Evolutionary conservation across 371 early-diverging fungal genomes (phyloP).

Genomic region (Mortierella sp.): DNA sequence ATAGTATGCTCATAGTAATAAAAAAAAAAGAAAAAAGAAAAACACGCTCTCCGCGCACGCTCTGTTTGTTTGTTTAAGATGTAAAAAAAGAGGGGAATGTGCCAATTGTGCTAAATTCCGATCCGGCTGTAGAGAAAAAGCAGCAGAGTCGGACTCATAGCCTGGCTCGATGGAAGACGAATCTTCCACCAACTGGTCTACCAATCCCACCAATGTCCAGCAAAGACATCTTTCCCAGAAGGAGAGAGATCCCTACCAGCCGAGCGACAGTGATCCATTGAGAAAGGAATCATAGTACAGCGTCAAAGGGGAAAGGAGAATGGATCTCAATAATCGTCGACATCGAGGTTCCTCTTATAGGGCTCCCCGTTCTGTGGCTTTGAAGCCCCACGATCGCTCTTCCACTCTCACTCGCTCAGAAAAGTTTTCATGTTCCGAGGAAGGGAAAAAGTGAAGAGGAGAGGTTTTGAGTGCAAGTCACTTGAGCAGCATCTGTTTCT

Average conservation of each 20-base stretch:
- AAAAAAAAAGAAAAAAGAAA: no score
- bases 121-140: constrained; percentile 36
- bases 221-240: constrained; percentile 13
- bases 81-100: not conserved
- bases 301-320: constrained; percentile 44
- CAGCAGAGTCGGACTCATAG: constrained; percentile 54
- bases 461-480: no score
- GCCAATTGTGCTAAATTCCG: constrained; percentile 13
- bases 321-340: not conserved
- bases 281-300: constrained; percentile 44
- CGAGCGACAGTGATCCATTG: constrained; percentile 54
- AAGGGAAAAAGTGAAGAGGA: no score
- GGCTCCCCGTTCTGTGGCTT: no score
- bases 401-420: no score
- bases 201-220: constrained; percentile 48
- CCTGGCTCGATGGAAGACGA: constrained; percentile 25
- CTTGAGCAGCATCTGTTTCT: no score
- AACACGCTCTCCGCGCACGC: no score
- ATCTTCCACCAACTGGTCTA: constrained; percentile 23
- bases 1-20: no score
- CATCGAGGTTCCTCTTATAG: no score
- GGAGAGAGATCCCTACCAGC: constrained; percentile 36
- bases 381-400: no score
- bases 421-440: no score
- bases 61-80: constrained; percentile 2